Percentiles rank a stretch among this genome's conserved stretches.
Conservation (phyloP, 495 filamentous ascomycete species). For the Xylaria castorea region DNA sequence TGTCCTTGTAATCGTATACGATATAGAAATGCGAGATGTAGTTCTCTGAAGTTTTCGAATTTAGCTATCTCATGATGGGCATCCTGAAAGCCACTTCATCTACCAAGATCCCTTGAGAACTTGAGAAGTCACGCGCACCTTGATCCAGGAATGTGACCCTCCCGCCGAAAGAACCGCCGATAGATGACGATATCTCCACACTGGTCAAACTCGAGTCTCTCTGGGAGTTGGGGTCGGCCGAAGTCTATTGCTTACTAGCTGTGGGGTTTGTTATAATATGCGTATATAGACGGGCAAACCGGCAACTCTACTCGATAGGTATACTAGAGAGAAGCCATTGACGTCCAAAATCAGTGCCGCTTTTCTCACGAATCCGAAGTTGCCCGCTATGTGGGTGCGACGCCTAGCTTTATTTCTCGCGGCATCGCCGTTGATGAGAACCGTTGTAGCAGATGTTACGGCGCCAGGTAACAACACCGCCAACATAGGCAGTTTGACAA, state of each 20-base stretch:
- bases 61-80: neutral
- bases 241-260: neutral
- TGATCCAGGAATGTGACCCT: neutral
- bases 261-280: neutral
- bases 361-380: neutral
- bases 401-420: neutral
- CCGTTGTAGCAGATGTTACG: neutral
- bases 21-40: neutral
- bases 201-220: neutral
- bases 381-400: neutral
- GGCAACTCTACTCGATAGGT: neutral
- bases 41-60: neutral
- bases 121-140: neutral
- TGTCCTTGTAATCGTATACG: neutral
- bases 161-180: constrained; percentile 10
- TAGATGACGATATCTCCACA: constrained; percentile 4
- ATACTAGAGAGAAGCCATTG: neutral
- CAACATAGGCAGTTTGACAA: neutral
- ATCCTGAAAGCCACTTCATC: neutral
- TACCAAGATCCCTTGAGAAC: neutral
- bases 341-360: neutral
- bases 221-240: neutral
- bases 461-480: neutral
- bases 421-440: neutral
- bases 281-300: neutral